Evolutionary conservation across 768 basidiomycete species (phyloP).

Genomic region (Termitomyces sp.): DNA sequence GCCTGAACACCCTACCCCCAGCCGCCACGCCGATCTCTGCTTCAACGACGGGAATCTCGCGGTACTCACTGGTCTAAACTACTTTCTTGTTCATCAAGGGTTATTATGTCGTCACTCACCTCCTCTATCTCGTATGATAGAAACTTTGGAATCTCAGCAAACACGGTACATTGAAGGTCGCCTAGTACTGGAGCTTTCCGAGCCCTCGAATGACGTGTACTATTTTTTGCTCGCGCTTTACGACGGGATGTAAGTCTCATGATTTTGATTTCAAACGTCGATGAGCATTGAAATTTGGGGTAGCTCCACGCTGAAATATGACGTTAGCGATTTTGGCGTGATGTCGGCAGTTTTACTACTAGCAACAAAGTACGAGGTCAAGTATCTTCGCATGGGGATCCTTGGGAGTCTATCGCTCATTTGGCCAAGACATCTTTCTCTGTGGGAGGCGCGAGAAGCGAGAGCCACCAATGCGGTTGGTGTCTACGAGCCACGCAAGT

Average conservation of each 20-base stretch:
- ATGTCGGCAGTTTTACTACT: conserved; percentile 59
- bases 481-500: conserved; percentile 51
- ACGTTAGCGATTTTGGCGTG: conserved; percentile 46
- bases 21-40: conserved; percentile 50
- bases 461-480: conserved; percentile 47
- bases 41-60: conserved; percentile 73
- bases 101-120: conserved; percentile 62
- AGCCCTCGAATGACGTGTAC: conserved; percentile 53
- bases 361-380: conserved; percentile 61
- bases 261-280: neutral
- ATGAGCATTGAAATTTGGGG: conserved; percentile 14
- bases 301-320: conserved; percentile 47
- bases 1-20: conserved; percentile 19
- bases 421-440: conserved; percentile 61
- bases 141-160: conserved; percentile 25
- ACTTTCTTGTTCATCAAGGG: conserved; percentile 70
- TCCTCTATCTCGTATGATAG: conserved; percentile 41
- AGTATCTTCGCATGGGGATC: conserved; percentile 54
- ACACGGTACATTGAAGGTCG: conserved; percentile 49
- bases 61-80: conserved; percentile 50
- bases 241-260: conserved; percentile 61
- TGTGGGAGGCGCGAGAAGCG: conserved; percentile 71
- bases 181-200: conserved; percentile 51
- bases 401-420: conserved; percentile 45
- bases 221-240: conserved; percentile 64